Conservation (phyloP, 2,329 filamentous ascomycete species). For the Podosphaera fusca region DNA sequence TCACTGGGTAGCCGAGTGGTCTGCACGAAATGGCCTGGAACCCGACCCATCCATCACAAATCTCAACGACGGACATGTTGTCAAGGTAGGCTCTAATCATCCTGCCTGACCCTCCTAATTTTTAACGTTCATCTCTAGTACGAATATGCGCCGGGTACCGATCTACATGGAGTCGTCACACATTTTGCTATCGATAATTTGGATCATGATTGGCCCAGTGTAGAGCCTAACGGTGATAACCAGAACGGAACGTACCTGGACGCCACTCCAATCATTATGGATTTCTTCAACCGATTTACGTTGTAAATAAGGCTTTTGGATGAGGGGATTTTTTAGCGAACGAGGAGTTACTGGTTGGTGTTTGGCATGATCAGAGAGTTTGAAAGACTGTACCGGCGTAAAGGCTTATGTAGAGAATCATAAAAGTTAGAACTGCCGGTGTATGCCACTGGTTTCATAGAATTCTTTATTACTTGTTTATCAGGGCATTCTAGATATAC, state of each 20-base stretch:
- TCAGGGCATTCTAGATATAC: too few relatives aligned
- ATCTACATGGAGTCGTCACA: conserved; percentile 1
- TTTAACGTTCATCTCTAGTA: not conserved
- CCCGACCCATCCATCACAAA: conserved; percentile 3
- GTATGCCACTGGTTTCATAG: too few relatives aligned
- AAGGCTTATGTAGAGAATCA: not conserved
- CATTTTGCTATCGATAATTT: not conserved
- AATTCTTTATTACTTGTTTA: too few relatives aligned
- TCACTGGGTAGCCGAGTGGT: conserved; percentile 20
- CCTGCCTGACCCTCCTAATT: too few relatives aligned
- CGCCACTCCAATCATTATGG: conserved; percentile 19
- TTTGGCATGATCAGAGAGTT: not conserved
- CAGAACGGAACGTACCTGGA: conserved; percentile 11
- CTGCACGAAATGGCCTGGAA: conserved; percentile 13
- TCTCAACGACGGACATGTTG: conserved; percentile 5
- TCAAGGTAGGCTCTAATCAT: conserved; percentile 2
- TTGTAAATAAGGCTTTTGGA: not conserved
- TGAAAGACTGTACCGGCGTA: not conserved
- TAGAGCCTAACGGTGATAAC: conserved; percentile 10
- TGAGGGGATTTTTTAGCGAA: not conserved
- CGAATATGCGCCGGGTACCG: conserved; percentile 1
- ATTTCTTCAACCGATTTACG: conserved; percentile 17
- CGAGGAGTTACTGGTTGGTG: not conserved
- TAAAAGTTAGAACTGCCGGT: too few relatives aligned
- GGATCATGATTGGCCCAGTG: conserved; percentile 20